Evolutionary conservation across 1,284 basidiomycete genomes (phyloP), one percentile per base, ranked within the genome.

Genomic region (Irpex rosettiformis): DNA sequence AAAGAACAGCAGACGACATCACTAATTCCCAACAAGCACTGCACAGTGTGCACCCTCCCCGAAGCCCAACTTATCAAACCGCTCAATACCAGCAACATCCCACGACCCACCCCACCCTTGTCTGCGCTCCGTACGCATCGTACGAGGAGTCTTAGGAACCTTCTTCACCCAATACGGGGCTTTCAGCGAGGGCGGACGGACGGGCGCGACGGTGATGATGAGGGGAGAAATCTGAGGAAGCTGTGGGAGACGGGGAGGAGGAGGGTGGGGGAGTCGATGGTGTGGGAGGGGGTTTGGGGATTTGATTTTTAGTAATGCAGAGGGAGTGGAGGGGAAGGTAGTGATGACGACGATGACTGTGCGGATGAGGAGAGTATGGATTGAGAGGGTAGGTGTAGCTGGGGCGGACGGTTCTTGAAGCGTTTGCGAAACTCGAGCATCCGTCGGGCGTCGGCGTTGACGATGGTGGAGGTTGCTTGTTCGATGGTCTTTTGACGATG

Each of bases 61-160:
- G n/a, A n/a, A n/a, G n/a, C n/a, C n/a, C n/a, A n/a, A n/a, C n/a
- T n/a, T n/a, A n/a, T n/a, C n/a, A n/a, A n/a, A n/a, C n/a, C n/a
- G n/a, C n/a, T n/a, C n/a, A 56, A 69, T 61, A 56, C 56, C 64
- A 6, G 67, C 67, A 30, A 60, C 45, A 33, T 64, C 60, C 70
- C 69, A 70, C 54, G 62, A 51, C 21, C 70, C 70, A 4, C 68
- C 67, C 70, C 69, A 72, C 1, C 70, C 70, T 61, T 68, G 67
- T 47, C 70, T 64, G 16, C 68, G 61, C 58, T 72, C 68, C 27
- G 61, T 62, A 2, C 68, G 53, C 30, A 64, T 57, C 57, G 69
- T 70, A 3, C 66, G 57, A 24, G 69, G 69, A 6, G 70, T 71
- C 55, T 65, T 62, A 21, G 68, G 65, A 27, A 59, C 54, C 4